Evolutionary conservation across 2,329 filamentous ascomycete genomes (phyloP), one percentile per base, ranked within the genome.

Genomic region (Stagonosporopsis vannaccii): DNA sequence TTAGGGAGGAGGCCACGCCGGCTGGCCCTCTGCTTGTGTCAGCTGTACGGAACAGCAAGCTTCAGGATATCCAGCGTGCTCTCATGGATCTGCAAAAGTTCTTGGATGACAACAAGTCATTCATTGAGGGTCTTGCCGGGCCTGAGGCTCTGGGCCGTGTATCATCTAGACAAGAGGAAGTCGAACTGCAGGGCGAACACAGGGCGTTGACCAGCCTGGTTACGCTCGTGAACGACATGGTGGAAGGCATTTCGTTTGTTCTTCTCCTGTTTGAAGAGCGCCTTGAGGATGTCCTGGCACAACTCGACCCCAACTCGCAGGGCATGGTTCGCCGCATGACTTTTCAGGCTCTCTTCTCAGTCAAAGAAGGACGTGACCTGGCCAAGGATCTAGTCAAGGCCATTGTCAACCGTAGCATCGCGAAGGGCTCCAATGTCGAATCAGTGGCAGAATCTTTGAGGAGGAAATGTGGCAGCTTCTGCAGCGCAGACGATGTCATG

Each of bases 341-440:
- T 0, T 99, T 91, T 70, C 92, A 98, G 74, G 85, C 86, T 41
- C 85, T 99, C 0, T 98, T 99, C 75, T 90, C 91, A 4, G 87
- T 89, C 37, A 78, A 84, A 6, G 83, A 87, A 17, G 95, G 95
- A 28, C 92, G 92, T 66, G 92, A 97, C 11, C 85, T 98, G 22
- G 96, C 94, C 2, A 97, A 97, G 76, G 85, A 97, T 51, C 82
- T 99, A 1, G 95, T 99, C 53, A 99, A 98, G 75, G 92, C 94
- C 0, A 98, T 99, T 69, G 95, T 99, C 51, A 98, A 98, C 75
- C 88, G 93, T 69, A 99, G 97, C 75, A 99, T 99, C 67, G 90
- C 94, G 55, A 97, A 92, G 69, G 95, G 96, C 9, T 94, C 93
- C 4, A 99, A 98, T 61, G 94, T 99, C 19, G 96, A 99, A 78